Conservation (phyloP, 2,329 filamentous ascomycete genomes). For the Fusarium nygamai region DNA sequence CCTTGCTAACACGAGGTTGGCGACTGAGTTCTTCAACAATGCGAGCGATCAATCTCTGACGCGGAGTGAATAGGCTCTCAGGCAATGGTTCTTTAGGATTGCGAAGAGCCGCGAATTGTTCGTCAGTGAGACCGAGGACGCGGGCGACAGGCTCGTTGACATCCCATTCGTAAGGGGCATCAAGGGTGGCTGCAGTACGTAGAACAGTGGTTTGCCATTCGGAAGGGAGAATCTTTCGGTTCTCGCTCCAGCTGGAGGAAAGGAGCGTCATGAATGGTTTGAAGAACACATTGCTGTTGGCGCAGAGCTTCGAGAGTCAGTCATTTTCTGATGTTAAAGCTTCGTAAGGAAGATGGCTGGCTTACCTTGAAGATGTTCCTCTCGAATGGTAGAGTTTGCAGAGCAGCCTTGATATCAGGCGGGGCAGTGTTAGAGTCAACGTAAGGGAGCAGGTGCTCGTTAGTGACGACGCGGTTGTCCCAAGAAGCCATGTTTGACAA, state of each 20-base stretch:
- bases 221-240: conserved; percentile 1
- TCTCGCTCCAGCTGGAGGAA: conserved; percentile 7
- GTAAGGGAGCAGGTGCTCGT: conserved; percentile 13
- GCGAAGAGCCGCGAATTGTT: conserved; percentile 3
- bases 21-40: background rate
- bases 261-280: conserved; percentile 18
- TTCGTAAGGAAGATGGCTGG: rapidly evolving
- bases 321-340: rapidly evolving
- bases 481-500: background rate
- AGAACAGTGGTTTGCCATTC: conserved; percentile 14
- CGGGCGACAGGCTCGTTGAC: conserved; percentile 12
- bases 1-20: background rate
- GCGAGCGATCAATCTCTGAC: conserved; percentile 2
- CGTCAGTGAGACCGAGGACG: background rate
- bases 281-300: conserved; percentile 5
- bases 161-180: conserved; percentile 16
- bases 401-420: conserved; percentile 12
- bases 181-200: background rate
- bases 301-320: background rate
- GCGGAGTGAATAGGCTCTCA: background rate
- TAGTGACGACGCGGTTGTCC: background rate
- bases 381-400: conserved; percentile 13
- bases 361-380: conserved; percentile 21
- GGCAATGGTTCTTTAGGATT: background rate
- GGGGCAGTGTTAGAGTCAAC: background rate